Conservation (phyloP, 2,329 filamentous ascomycete species). For the Penicillium sp. region DNA sequence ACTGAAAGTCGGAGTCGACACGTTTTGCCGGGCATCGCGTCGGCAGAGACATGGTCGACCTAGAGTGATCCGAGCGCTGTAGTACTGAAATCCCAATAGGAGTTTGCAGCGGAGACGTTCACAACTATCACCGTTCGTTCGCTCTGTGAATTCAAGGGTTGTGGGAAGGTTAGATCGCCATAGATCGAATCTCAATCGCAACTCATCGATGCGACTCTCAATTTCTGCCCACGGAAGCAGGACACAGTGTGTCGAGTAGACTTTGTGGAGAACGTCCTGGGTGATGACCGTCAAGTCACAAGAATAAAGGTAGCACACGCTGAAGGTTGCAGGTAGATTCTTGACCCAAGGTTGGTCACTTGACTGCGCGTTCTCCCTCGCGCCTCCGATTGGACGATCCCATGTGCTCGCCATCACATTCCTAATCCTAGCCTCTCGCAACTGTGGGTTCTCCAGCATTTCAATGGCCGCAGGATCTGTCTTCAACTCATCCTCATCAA, state of each 20-base stretch:
- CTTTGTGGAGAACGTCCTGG: conserved; percentile 31
- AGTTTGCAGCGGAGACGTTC: conserved; percentile 17
- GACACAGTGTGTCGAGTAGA: conserved; percentile 29
- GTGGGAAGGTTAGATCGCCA: conserved; percentile 9
- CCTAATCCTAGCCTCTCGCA: conserved; percentile 4
- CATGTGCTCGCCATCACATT: conserved; percentile 12
- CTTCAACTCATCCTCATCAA: conserved; percentile 21
- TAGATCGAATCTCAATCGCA: conserved; percentile 4
- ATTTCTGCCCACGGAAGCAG: conserved; percentile 3
- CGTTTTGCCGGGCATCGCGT: conserved; percentile 23
- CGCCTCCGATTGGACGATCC: background rate
- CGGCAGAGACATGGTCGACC: conserved; percentile 41
- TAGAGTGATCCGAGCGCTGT: conserved; percentile 38
- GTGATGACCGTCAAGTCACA: conserved; percentile 32
- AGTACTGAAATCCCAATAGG: conserved; percentile 37
- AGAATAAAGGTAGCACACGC: conserved; percentile 32
- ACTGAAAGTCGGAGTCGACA: conserved; percentile 25
- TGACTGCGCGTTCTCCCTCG: background rate
- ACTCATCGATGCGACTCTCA: background rate
- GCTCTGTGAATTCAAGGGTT: conserved; percentile 4
- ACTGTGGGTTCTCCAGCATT: conserved; percentile 3
- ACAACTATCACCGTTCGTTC: background rate
- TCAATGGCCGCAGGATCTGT: conserved; percentile 6
- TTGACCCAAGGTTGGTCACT: conserved; percentile 5
- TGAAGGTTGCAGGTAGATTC: conserved; percentile 9